phyloP scores from a whole-genome alignment of 2,329 filamentous ascomycete genomes.

The Nemania serpens region DNA sequence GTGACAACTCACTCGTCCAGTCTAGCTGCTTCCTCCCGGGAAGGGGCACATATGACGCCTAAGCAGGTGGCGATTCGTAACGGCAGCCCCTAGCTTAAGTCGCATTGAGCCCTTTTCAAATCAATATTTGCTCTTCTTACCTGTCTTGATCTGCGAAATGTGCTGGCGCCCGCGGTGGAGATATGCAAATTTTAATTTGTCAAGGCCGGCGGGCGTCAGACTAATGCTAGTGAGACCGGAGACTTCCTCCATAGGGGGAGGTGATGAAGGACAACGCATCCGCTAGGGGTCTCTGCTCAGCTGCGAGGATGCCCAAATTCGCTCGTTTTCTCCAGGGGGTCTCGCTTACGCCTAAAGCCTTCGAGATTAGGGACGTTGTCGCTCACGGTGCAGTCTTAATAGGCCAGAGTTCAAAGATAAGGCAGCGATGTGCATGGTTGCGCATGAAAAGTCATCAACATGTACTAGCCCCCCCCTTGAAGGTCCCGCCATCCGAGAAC shows the following conservation, averaged over 20 bases:
- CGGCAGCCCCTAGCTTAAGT: background rate
- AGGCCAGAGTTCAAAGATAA: background rate
- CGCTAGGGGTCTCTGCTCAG: background rate
- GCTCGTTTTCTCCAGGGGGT: background rate
- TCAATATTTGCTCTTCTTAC: background rate
- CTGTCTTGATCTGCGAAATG: background rate
- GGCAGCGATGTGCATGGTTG: background rate
- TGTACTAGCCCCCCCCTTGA: background rate
- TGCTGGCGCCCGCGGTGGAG: background rate
- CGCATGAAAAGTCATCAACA: background rate
- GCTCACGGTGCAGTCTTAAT: background rate
- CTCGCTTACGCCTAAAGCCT: background rate
- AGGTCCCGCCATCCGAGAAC: background rate
- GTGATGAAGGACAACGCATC: background rate
- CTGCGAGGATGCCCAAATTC: background rate
- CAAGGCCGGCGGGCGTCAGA: background rate
- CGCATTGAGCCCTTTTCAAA: background rate
- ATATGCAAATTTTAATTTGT: no score
- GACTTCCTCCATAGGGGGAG: background rate
- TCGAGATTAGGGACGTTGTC: background rate
- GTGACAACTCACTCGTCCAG: background rate
- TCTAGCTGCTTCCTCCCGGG: background rate
- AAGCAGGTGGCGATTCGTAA: background rate
- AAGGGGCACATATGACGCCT: background rate
- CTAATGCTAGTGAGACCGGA: slow-evolving; percentile 5